phyloP scores from a whole-genome alignment of 2,329 filamentous ascomycete species.

The Fusarium decemcellulare region DNA sequence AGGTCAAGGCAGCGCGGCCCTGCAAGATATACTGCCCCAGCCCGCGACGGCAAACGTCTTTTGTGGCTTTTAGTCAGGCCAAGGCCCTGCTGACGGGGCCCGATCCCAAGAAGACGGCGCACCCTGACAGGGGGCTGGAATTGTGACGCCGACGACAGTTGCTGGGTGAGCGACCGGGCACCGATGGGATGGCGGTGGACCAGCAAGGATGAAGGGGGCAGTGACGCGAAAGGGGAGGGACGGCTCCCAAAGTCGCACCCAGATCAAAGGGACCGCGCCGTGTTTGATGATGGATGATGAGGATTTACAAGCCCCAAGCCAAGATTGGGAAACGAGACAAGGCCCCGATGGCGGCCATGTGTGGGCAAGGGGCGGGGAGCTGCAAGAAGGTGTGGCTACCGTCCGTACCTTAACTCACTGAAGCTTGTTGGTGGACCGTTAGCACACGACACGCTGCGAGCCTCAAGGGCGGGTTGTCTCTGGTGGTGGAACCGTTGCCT shows the following conservation, averaged over 20 bases:
- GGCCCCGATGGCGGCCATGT: slow-evolving; percentile 38
- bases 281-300: slow-evolving; percentile 25
- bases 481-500: slow-evolving; percentile 46
- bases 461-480: slow-evolving; percentile 22
- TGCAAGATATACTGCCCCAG: slow-evolving; percentile 46
- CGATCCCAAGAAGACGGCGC: slow-evolving; percentile 38
- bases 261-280: slow-evolving; percentile 15
- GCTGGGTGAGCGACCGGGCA: slow-evolving; percentile 20
- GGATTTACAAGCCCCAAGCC: slow-evolving; percentile 29
- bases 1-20: slow-evolving; percentile 42
- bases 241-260: slow-evolving; percentile 11
- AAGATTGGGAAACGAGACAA: slow-evolving; percentile 33
- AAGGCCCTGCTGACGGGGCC: slow-evolving; percentile 30
- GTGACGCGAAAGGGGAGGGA: slow-evolving; percentile 21
- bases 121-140: slow-evolving; percentile 29
- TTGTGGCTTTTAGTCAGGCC: slow-evolving; percentile 38
- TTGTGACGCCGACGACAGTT: slow-evolving; percentile 21
- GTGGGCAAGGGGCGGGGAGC: slow-evolving; percentile 36
- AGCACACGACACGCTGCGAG: slow-evolving; percentile 37
- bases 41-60: slow-evolving; percentile 21
- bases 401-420: slow-evolving; percentile 25
- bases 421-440: slow-evolving; percentile 34
- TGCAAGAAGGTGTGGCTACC: slow-evolving; percentile 37
- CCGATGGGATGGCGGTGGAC: slow-evolving; percentile 28
- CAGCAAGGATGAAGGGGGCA: slow-evolving; percentile 19